A percentile compares a stretch with the other conserved stretches of the same genome.
Conservation (phyloP, 2,329 filamentous ascomycete genomes). For the Fusarium penzigii region DNA sequence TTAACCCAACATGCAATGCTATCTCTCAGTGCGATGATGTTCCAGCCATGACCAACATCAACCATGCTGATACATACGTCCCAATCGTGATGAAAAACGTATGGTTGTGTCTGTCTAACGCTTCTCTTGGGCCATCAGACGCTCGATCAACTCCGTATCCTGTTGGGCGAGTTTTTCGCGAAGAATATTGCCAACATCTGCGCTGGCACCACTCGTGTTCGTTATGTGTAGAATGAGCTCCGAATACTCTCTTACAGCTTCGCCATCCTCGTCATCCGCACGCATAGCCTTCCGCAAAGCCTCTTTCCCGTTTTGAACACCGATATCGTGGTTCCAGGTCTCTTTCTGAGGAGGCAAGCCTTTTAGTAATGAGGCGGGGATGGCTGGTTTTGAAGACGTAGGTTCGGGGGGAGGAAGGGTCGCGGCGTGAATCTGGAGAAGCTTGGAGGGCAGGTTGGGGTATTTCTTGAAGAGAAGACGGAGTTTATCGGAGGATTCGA, state of each 20-base stretch:
- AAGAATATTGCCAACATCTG: slow-evolving; percentile 39
- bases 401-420: slow-evolving; percentile 47
- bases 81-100: neutral
- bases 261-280: slow-evolving; percentile 54
- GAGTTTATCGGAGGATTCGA: slow-evolving; percentile 53
- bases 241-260: slow-evolving; percentile 62
- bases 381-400: slow-evolving; percentile 23
- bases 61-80: neutral
- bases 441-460: slow-evolving; percentile 48
- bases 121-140: slow-evolving; percentile 48
- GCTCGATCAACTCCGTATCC: slow-evolving; percentile 51
- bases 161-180: slow-evolving; percentile 48
- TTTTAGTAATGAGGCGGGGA: slow-evolving; percentile 36
- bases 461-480: slow-evolving; percentile 53
- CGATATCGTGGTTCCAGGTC: slow-evolving; percentile 60
- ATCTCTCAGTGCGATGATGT: neutral
- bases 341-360: slow-evolving; percentile 37
- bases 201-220: slow-evolving; percentile 30
- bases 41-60: neutral
- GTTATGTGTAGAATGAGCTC: slow-evolving; percentile 56
- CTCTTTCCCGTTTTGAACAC: slow-evolving; percentile 56
- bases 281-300: slow-evolving; percentile 53
- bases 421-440: slow-evolving; percentile 50
- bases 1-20: neutral
- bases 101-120: slow-evolving; percentile 18